Evolutionary conservation across 495 filamentous ascomycete species (phyloP).

Genomic region (Xylaria nigripes): DNA sequence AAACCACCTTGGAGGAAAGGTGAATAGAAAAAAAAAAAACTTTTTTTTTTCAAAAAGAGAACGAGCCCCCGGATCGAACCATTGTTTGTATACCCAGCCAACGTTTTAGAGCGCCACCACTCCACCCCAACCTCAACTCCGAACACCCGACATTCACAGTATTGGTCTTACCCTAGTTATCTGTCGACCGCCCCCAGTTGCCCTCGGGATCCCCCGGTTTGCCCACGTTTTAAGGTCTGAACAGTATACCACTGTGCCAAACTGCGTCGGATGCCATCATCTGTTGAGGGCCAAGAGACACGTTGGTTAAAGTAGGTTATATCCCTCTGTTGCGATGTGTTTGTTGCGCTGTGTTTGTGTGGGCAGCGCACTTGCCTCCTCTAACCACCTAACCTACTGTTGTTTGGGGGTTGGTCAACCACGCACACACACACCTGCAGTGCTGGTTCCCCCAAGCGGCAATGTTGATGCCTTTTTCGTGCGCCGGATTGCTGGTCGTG

Average conservation of each 20-base stretch:
- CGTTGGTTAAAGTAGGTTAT: background rate
- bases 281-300: background rate
- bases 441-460: too few species aligned
- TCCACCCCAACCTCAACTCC: conserved; percentile 1
- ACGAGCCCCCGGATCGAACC: background rate
- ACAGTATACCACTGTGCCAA: background rate
- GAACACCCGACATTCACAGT: background rate
- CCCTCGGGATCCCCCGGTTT: too few species aligned
- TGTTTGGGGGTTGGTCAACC: too few species aligned
- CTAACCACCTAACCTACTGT: too few species aligned
- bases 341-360: background rate
- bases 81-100: background rate
- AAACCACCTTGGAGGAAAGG: background rate
- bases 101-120: background rate
- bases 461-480: background rate
- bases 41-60: background rate
- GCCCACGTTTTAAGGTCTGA: too few species aligned
- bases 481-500: background rate
- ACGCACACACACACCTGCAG: too few species aligned
- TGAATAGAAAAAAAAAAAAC: background rate
- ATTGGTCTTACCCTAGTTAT: too few species aligned
- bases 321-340: background rate
- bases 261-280: background rate
- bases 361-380: too few species aligned
- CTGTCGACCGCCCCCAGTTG: too few species aligned